Base-by-base conservation (phyloP, 2,329 filamentous ascomycete species). In the Herpomyces periplanetae region DNA sequence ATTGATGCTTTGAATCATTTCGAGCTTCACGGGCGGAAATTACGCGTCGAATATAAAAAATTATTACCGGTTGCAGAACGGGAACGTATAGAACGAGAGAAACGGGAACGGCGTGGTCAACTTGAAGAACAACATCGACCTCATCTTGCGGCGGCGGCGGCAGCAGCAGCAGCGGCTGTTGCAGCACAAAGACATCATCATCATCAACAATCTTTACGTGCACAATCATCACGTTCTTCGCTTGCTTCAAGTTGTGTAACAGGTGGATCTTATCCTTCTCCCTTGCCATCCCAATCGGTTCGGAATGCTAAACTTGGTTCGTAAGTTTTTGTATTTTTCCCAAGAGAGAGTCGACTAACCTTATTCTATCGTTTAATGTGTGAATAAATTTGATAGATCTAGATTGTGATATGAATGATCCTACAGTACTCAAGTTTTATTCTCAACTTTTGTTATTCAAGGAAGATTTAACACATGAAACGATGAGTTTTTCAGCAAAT, bases 21-120 rank as follows among this genome's bases (percentile, higher is more conserved):
- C 38, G 80, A 91, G 33, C 54, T 96, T 5, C 71, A 87, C 34
- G 80, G 80, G 17, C 55, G 80, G 24, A 91, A 91, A 42, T 44
- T 96, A 28, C 54, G 80, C 18, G 80, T 96, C 11, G 80, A 96
- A 39, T 96, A 91, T 45, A 96, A 96, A 49, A 91, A 91, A 44
- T 91, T 96, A 80, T 52, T 96, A 3, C 80, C 80, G 1, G 55
- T 84, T 27, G 68, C 73, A 13, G 80, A 91, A 39, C 56, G 80
- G 20, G 80, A 96, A 40, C 56, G 80, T 15, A 91, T 96, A 28
- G 80, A 96, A 39, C 55, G 80, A 4, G 80, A 91, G 41, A 96
- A 91, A 54, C 55, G 80, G 22, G 75, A 91, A 43, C 65, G 80
- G 29, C 60, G 80, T 20, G 80, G 80, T 18, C 80, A 96, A 39